Evolutionary conservation across 805 yeast species (phyloP), one percentile per base, ranked within the genome.

Genomic region (Metschnikowia drakensbergensis): DNA sequence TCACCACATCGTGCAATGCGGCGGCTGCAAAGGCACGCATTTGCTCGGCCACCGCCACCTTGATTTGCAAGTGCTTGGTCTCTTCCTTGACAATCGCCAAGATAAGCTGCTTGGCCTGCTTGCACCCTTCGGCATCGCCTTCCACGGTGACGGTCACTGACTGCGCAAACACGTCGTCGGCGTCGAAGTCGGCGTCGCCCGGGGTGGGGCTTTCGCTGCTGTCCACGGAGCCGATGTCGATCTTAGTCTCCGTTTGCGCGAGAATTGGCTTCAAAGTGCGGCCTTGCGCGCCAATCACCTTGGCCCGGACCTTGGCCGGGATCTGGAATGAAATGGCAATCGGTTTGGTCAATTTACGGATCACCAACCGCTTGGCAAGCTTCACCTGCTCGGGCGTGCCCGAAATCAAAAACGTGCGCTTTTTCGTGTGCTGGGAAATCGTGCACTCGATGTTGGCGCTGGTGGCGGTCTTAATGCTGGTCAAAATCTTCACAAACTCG

Each of bases 261-360:
- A 86, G 76, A 54, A 91, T 87, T 50, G 94, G 91, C 65, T 82
- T 87, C 67, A 91, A 80, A 52, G 76, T 84, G 58, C 77, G 79
- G 64, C 98, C 98, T 64, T 84, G 87, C 38, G 91, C 77, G 50
- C 98, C 98, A 68, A 91, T 91, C 50, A 91, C 80, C 43, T 80
- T 78, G 6, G 95, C 78, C 67, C 94, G 80, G 50, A 88, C 76
- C 56, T 79, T 80, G 10, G 91, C 79, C 30, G 98, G 97, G 46
- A 91, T 80, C 29, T 75, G 64, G 62, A 91, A 79, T 29, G 73
- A 67, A 42, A 80, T 68, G 5, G 69, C 70, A 48, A 85, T 80
- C 47, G 95, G 95, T 64, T 83, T 85, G 34, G 95, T 84, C 63
- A 92, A 76, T 57, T 81, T 84, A 61, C 82, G 83, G 52, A 87